Evolutionary conservation across 2,329 filamentous ascomycete species (phyloP).

Genomic region (Colletotrichum sublineola): DNA sequence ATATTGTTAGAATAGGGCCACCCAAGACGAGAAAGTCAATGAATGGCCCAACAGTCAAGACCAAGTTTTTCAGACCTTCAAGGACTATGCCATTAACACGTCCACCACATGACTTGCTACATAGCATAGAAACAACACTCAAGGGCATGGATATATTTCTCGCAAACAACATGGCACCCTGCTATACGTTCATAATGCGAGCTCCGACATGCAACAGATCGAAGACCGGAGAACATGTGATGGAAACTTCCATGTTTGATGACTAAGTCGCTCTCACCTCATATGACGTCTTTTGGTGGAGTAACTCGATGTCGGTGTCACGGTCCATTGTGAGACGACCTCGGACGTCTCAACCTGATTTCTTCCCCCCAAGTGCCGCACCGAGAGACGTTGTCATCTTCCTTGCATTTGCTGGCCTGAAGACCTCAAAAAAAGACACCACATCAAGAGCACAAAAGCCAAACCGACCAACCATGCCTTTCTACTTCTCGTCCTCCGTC

Average conservation of each 20-base stretch:
- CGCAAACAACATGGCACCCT: too few relatives aligned
- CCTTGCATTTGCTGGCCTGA: background rate
- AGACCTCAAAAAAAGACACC: background rate
- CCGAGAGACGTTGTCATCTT: background rate
- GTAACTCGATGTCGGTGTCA: background rate
- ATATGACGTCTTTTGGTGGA: background rate
- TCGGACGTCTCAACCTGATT: background rate
- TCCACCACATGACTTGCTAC: too few relatives aligned
- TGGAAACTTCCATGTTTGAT: background rate
- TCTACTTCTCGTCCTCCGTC: constrained; percentile 24
- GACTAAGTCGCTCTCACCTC: background rate
- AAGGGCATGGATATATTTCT: too few relatives aligned
- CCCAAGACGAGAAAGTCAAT: too few relatives aligned
- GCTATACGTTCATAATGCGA: too few relatives aligned
- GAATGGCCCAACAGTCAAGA: too few relatives aligned
- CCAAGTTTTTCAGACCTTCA: too few relatives aligned
- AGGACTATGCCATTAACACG: too few relatives aligned
- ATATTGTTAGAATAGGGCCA: too few relatives aligned
- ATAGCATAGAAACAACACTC: too few relatives aligned
- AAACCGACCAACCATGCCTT: constrained; percentile 1
- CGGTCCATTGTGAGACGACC: background rate
- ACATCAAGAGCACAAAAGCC: background rate
- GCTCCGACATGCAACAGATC: background rate
- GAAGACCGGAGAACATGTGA: background rate
- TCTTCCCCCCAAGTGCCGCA: background rate